phyloP scores from a whole-genome alignment of 1,139 yeast species.

The Yamadazyma pseudoaaseri region DNA sequence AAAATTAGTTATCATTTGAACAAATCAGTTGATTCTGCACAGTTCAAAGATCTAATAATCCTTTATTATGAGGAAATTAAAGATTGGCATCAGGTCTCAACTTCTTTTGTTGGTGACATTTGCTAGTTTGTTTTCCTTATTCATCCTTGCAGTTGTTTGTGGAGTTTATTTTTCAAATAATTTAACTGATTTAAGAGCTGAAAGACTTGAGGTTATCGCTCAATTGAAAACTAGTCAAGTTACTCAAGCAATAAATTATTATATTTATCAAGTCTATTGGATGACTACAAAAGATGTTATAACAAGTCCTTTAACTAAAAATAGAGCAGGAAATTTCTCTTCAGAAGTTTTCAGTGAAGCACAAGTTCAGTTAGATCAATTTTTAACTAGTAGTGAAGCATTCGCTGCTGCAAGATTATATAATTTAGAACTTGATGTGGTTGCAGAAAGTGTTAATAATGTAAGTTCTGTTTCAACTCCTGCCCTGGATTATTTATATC shows the following conservation, averaged over 20 bases:
- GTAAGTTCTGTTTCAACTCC: conserved; percentile 26
- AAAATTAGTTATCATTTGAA: no score
- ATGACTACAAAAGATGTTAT: conserved; percentile 63
- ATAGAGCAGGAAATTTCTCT: conserved; percentile 69
- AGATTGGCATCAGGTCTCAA: conserved; percentile 64
- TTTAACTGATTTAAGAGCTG: conserved; percentile 62
- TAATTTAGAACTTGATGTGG: conserved; percentile 47
- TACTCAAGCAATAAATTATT: conserved; percentile 59
- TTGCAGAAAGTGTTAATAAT: conserved; percentile 35
- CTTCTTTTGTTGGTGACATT: conserved; percentile 75
- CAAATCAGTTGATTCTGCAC: no score
- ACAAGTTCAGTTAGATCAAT: conserved; percentile 51
- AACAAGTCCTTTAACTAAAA: conserved; percentile 57
- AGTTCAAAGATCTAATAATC: no score
- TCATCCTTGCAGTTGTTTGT: conserved; percentile 74
- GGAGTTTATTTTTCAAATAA: conserved; percentile 75
- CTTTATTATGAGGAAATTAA: conserved; percentile 40
- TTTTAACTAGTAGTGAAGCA: conserved; percentile 59
- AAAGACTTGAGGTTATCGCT: conserved; percentile 73
- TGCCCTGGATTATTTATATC: conserved; percentile 46
- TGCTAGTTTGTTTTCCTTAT: conserved; percentile 72
- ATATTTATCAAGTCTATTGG: conserved; percentile 71
- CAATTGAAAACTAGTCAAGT: conserved; percentile 80
- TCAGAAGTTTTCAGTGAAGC: conserved; percentile 41
- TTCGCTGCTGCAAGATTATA: conserved; percentile 70